Conservation (phyloP, 1,284 basidiomycete species). For the Termitomyces sp. region DNA sequence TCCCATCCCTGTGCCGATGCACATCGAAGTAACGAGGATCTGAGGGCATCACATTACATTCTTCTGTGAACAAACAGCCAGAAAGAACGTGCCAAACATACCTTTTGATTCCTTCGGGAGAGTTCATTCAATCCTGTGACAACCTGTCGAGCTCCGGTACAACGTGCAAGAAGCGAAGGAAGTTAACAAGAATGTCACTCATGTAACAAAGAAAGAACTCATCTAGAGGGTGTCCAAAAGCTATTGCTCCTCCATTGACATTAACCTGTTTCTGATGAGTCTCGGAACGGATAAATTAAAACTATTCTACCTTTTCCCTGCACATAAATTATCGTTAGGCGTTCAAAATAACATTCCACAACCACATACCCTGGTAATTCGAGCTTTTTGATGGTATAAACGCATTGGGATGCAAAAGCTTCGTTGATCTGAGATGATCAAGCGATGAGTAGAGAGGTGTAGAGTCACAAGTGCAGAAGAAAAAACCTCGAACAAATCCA, state of each 20-base stretch:
- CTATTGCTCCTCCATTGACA: constrained; percentile 88
- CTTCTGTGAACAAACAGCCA: not conserved
- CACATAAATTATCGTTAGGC: not conserved
- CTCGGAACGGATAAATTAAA: not conserved
- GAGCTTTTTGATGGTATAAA: constrained; percentile 76
- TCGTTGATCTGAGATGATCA: constrained; percentile 72
- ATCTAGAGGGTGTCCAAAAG: constrained; percentile 85
- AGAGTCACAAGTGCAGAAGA: not conserved
- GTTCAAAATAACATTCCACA: not conserved
- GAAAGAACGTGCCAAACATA: constrained; percentile 24
- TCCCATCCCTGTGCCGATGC: constrained; percentile 84
- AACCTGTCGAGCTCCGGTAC: constrained; percentile 84
- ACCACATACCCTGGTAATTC: constrained; percentile 43
- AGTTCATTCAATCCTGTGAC: constrained; percentile 86
- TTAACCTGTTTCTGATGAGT: constrained; percentile 56
- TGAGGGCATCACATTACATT: constrained; percentile 22
- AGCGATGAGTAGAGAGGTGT: not conserved
- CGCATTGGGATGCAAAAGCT: constrained; percentile 85
- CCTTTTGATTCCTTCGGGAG: constrained; percentile 72
- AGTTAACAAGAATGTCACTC: constrained; percentile 8
- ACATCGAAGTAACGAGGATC: constrained; percentile 83
- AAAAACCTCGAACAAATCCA: constrained; percentile 75
- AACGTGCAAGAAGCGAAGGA: constrained; percentile 44
- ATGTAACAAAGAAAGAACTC: constrained; percentile 32
- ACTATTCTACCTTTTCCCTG: constrained; percentile 32